These are phyloP conservation scores for Cladophialophora carrionii DNA, from an alignment of 2,329 filamentous ascomycete species.

Conservation along the genomic window DNA sequence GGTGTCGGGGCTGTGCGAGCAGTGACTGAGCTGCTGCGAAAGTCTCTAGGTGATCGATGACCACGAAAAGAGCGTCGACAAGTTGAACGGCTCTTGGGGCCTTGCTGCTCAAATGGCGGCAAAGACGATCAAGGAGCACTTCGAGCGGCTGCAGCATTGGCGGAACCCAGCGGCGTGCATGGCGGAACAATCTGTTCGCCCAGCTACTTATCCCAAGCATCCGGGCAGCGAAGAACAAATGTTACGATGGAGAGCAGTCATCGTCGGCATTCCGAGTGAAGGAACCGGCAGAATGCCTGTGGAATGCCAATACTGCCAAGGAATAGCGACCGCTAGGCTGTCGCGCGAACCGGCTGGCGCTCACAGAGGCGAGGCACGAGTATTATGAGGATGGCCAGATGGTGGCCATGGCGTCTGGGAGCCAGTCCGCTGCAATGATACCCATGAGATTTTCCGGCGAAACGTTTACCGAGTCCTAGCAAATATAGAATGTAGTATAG, in stretches of 20 bases:
- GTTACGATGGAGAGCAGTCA: neutral
- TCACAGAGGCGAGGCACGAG: neutral
- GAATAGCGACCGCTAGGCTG: neutral
- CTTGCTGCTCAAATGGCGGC: neutral
- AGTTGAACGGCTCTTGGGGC: neutral
- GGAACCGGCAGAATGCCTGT: neutral
- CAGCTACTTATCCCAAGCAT: neutral
- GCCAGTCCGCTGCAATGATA: neutral
- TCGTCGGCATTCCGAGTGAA: neutral
- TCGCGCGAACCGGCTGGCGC: neutral
- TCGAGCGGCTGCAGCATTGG: neutral
- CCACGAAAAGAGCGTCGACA: neutral
- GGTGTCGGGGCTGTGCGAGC: slow-evolving; percentile 86
- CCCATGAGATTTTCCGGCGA: neutral
- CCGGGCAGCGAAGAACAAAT: neutral
- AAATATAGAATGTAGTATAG: neutral
- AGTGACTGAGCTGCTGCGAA: slow-evolving; percentile 62
- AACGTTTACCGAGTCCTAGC: neutral
- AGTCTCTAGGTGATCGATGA: neutral
- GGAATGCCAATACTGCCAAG: neutral
- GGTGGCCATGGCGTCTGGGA: neutral
- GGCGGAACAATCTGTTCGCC: neutral
- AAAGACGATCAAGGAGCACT: neutral
- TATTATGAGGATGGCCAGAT: neutral
- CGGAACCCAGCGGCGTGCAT: neutral